These are phyloP conservation scores for Dactylellina cionopaga DNA, from an alignment of 2,329 filamentous ascomycete species.

Conservation along the genomic window DNA sequence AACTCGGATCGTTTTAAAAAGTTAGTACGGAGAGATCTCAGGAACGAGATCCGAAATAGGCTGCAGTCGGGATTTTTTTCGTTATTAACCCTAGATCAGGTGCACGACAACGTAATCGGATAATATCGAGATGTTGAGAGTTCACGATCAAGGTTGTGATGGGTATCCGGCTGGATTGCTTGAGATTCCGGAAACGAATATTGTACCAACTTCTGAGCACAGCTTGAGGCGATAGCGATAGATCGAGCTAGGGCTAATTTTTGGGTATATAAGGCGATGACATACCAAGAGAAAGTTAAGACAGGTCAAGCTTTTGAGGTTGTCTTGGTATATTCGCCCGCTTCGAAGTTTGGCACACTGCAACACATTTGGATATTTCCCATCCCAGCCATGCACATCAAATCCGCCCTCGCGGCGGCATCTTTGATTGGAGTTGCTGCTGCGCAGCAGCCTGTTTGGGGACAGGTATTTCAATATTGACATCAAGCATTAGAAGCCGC, in stretches of 20 bases:
- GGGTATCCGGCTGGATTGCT: neutral
- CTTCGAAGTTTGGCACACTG: neutral
- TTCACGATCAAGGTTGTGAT: neutral
- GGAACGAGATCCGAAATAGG: slow-evolving; percentile 36
- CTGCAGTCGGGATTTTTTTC: slow-evolving; percentile 4
- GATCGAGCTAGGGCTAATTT: neutral
- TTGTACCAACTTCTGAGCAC: neutral
- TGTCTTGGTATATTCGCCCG: neutral
- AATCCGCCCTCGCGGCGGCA: slow-evolving; percentile 5
- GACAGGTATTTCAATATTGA: slow-evolving; percentile 1
- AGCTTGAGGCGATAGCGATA: neutral
- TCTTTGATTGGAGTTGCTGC: slow-evolving; percentile 19
- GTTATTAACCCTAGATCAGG: neutral
- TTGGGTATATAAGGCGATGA: neutral
- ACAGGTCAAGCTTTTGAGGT: slow-evolving; percentile 6
- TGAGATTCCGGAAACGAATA: slow-evolving; percentile 5
- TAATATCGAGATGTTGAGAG: neutral
- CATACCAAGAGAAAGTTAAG: slow-evolving; percentile 24
- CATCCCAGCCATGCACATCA: slow-evolving; percentile 1
- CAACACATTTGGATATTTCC: neutral
- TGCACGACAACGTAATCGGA: too few species aligned
- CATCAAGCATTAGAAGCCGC: neutral
- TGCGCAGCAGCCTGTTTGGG: slow-evolving; percentile 28
- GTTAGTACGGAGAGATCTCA: slow-evolving; percentile 1
- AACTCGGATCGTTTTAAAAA: slow-evolving; percentile 14